Evolutionary conservation across 805 yeast genomes (phyloP).

Genomic region (Nakazawaea laoshanensis): DNA sequence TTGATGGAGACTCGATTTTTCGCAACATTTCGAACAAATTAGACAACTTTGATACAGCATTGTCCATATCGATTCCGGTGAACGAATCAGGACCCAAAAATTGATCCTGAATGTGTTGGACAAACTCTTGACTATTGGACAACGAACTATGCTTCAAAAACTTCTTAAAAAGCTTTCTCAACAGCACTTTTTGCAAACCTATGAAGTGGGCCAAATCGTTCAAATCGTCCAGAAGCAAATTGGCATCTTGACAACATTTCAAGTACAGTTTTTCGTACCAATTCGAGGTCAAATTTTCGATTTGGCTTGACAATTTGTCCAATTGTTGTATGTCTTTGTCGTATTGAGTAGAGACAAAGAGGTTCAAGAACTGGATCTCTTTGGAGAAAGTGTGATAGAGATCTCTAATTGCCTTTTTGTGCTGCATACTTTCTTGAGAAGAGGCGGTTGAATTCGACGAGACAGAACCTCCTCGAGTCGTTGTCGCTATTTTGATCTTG

Average conservation of each 20-base stretch:
- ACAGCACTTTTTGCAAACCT: constrained; percentile 64
- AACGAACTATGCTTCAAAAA: constrained; percentile 37
- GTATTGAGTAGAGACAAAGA: constrained; percentile 59
- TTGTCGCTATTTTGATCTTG: constrained; percentile 52
- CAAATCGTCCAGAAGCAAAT: constrained; percentile 37
- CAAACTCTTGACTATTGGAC: constrained; percentile 21
- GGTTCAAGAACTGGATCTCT: constrained; percentile 50
- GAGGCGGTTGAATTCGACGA: constrained; percentile 5
- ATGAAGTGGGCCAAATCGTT: constrained; percentile 66
- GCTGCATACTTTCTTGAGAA: constrained; percentile 1
- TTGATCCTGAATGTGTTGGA: constrained; percentile 21
- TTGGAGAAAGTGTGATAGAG: constrained; percentile 38
- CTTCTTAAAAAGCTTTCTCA: constrained; percentile 68
- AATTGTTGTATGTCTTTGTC: constrained; percentile 57
- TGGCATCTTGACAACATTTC: constrained; percentile 27
- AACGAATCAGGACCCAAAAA: constrained; percentile 44
- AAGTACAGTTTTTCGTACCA: no score
- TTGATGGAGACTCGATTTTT: not conserved
- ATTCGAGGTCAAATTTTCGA: no score
- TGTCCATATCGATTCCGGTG: constrained; percentile 49
- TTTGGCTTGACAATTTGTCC: constrained; percentile 12
- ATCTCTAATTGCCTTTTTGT: constrained; percentile 17
- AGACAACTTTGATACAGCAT: no score
- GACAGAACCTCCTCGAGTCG: constrained; percentile 9
- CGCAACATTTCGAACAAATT: no score